phyloP scores from a whole-genome alignment of 73 alveolate genomes.

The Paramecium caudatum region DNA sequence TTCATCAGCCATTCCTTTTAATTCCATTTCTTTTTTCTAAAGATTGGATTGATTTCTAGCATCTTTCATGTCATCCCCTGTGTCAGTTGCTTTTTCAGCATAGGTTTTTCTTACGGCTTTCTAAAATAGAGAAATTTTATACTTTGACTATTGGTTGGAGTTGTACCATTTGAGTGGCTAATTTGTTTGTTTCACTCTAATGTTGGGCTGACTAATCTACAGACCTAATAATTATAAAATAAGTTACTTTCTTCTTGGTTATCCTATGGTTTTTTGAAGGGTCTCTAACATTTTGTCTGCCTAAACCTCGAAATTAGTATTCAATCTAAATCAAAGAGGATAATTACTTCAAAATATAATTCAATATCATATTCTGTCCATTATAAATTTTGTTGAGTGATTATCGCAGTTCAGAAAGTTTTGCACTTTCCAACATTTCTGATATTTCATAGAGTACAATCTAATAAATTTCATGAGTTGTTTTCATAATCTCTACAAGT shows the following conservation, averaged over 20 bases:
- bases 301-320: constrained; percentile 59
- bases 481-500: constrained; percentile 62
- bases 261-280: background rate
- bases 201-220: constrained; percentile 43
- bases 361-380: constrained; percentile 55
- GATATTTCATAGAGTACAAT: constrained; percentile 63
- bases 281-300: constrained; percentile 64
- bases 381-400: constrained; percentile 50
- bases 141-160: constrained; percentile 58
- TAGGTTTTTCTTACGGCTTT: constrained; percentile 47
- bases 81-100: constrained; percentile 75
- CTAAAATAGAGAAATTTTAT: background rate
- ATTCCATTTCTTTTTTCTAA: constrained; percentile 58
- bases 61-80: constrained; percentile 73
- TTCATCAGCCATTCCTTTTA: constrained; percentile 56
- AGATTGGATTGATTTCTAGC: constrained; percentile 68
- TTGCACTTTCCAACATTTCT: constrained; percentile 56
- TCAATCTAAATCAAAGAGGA: background rate
- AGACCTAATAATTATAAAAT: background rate
- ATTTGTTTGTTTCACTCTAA: constrained; percentile 8
- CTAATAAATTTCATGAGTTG: constrained; percentile 62
- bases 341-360: constrained; percentile 34
- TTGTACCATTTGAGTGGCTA: constrained; percentile 50
- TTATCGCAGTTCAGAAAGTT: constrained; percentile 34
- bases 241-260: constrained; percentile 66